A percentile compares a stretch with the other conserved stretches of the same genome.
These are phyloP conservation scores for Wickerhamomyces silvicola DNA, from an alignment of 805 yeast genomes.

Conservation along the genomic window DNA sequence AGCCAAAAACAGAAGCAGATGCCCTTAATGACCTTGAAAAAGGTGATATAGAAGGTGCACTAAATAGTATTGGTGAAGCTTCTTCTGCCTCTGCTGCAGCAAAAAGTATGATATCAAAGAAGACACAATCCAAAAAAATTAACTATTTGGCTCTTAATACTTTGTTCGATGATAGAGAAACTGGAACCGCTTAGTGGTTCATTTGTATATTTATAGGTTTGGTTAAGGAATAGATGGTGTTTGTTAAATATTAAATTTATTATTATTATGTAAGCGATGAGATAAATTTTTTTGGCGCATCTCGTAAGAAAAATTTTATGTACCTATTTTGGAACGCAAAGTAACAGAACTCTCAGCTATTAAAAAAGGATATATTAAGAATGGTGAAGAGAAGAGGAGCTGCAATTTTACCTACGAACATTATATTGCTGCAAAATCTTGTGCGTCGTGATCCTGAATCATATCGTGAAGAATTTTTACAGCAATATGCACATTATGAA, in stretches of 20 bases:
- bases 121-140: constrained; percentile 79
- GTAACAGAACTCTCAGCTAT: background rate
- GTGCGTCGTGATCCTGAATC: constrained; percentile 93
- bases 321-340: background rate
- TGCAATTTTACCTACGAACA: constrained; percentile 87
- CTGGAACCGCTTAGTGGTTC: background rate
- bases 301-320: background rate
- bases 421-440: constrained; percentile 84
- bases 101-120: constrained; percentile 65
- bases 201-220: background rate
- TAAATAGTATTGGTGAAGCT: constrained; percentile 38
- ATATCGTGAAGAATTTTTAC: constrained; percentile 86
- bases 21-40: constrained; percentile 26
- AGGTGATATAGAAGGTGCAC: constrained; percentile 34
- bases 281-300: too few species aligned
- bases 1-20: constrained; percentile 21
- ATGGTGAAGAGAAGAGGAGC: constrained; percentile 92
- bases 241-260: background rate
- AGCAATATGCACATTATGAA: constrained; percentile 89
- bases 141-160: constrained; percentile 78
- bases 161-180: constrained; percentile 25
- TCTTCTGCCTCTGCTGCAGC: constrained; percentile 74
- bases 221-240: too few species aligned
- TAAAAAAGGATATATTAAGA: background rate
- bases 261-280: constrained; percentile 16